These are phyloP conservation scores for Candida ascalaphidarum DNA, from an alignment of 805 yeast species.

Conservation along the genomic window DNA sequence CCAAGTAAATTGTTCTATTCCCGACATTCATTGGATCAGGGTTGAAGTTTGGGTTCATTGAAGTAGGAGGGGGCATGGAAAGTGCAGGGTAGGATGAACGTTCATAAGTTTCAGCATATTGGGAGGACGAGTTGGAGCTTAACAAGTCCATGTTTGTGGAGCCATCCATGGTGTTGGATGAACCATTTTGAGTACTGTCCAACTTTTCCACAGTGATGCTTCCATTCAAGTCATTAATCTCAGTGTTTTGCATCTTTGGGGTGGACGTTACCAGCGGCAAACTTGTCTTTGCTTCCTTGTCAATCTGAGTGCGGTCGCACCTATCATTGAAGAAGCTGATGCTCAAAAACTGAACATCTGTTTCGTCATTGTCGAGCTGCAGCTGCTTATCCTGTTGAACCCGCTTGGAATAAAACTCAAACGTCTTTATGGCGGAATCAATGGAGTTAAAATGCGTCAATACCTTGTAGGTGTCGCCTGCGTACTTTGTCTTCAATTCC, in stretches of 20 bases:
- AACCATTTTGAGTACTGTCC: no score
- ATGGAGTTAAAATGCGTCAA: constrained; percentile 36
- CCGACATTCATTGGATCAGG: constrained; percentile 27
- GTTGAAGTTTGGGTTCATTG: constrained; percentile 3
- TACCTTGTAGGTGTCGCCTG: constrained; percentile 3
- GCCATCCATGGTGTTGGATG: no score
- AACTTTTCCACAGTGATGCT: no score
- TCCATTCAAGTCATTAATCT: no score
- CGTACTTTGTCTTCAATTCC: constrained; percentile 14
- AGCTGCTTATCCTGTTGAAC: constrained; percentile 13
- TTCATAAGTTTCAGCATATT: no score
- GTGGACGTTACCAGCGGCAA: neutral
- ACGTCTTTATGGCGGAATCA: constrained; percentile 37
- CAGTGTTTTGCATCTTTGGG: no score
- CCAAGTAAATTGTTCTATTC: constrained; percentile 64
- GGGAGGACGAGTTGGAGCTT: no score
- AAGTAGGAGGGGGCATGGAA: no score
- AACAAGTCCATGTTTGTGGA: no score
- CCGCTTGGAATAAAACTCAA: constrained; percentile 20
- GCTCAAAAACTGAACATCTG: constrained; percentile 7
- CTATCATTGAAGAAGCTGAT: constrained; percentile 26
- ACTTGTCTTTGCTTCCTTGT: constrained; percentile 1
- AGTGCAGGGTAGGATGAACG: no score
- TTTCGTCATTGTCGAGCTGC: constrained; percentile 7
- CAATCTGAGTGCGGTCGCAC: constrained; percentile 23